Evolutionary conservation across 1,284 basidiomycete species (phyloP).

Genomic region (Anthracocystis setariae): DNA sequence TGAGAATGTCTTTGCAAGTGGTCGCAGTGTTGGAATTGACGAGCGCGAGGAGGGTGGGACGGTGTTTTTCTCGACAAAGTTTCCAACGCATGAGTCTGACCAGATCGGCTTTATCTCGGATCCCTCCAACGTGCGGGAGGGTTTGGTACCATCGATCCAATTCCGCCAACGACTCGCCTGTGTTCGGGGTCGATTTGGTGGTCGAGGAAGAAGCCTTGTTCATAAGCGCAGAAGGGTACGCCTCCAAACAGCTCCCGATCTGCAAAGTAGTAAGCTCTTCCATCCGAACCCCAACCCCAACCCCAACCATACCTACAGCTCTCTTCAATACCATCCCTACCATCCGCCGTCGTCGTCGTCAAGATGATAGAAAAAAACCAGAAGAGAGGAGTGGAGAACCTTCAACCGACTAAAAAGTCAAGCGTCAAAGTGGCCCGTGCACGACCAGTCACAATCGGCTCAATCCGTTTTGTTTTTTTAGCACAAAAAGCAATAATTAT

Average conservation of each 20-base stretch:
- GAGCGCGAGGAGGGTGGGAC: slow-evolving; percentile 24
- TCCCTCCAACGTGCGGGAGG: not conserved
- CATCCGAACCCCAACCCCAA: too few relatives aligned
- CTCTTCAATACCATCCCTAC: too few relatives aligned
- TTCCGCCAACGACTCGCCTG: not conserved
- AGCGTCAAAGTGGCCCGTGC: too few relatives aligned
- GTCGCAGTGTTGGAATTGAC: slow-evolving; percentile 14
- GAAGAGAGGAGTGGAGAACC: not conserved
- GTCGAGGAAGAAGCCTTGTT: slow-evolving; percentile 3
- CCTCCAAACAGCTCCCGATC: not conserved
- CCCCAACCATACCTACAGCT: too few relatives aligned
- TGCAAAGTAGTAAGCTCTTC: slow-evolving; percentile 1
- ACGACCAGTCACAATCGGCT: too few relatives aligned
- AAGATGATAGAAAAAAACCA: not conserved
- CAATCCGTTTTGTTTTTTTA: too few relatives aligned
- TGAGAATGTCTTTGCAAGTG: not conserved
- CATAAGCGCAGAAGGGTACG: slow-evolving; percentile 5
- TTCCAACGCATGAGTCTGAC: slow-evolving; percentile 40
- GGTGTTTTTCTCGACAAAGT: slow-evolving; percentile 23
- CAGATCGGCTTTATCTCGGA: slow-evolving; percentile 14
- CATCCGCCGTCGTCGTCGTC: too few relatives aligned
- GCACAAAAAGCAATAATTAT: too few relatives aligned
- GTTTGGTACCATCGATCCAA: slow-evolving; percentile 30
- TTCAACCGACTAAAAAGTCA: too few relatives aligned
- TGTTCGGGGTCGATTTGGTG: not conserved